Conservation (phyloP, 2,329 filamentous ascomycete species). For the Pseudofabraea citricarpa region DNA sequence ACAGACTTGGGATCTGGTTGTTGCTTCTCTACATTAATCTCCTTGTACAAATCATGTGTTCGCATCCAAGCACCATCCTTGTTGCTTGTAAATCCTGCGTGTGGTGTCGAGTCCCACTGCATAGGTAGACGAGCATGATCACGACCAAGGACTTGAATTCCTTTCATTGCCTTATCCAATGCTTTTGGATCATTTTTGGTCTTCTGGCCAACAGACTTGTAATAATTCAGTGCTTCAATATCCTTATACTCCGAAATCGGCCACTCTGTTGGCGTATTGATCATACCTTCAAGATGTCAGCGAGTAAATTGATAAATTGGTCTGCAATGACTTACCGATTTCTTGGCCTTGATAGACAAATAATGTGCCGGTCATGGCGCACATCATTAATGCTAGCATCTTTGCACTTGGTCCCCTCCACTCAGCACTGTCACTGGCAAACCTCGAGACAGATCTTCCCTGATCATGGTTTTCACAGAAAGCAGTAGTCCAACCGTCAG, state of each 20-base stretch:
- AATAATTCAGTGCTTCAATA: conserved; percentile 45
- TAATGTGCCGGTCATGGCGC: conserved; percentile 46
- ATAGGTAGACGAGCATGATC: conserved; percentile 67
- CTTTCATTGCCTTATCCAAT: conserved; percentile 41
- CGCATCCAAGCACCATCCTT: conserved; percentile 55
- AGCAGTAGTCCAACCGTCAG: conserved; percentile 52
- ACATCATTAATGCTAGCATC: conserved; percentile 46
- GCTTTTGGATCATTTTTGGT: conserved; percentile 31
- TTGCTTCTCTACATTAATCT: conserved; percentile 55
- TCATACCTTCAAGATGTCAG: conserved; percentile 37
- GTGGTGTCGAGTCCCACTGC: conserved; percentile 53
- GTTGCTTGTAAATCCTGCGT: conserved; percentile 57
- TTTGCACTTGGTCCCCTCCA: conserved; percentile 34
- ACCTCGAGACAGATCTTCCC: conserved; percentile 49
- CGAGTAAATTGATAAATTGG: too few relatives aligned
- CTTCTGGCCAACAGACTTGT: conserved; percentile 36
- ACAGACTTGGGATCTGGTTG: conserved; percentile 14
- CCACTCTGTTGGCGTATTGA: conserved; percentile 50
- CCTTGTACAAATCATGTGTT: conserved; percentile 46
- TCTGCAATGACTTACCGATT: conserved; percentile 42
- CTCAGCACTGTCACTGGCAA: conserved; percentile 26
- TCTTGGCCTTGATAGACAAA: conserved; percentile 59
- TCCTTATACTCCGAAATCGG: conserved; percentile 43
- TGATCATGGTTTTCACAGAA: conserved; percentile 64
- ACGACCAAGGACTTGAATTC: conserved; percentile 54